Evolutionary conservation across 2,329 filamentous ascomycete species (phyloP), one percentile per base, ranked within the genome.

Genomic region (Acephala macrosclerotiorum): DNA sequence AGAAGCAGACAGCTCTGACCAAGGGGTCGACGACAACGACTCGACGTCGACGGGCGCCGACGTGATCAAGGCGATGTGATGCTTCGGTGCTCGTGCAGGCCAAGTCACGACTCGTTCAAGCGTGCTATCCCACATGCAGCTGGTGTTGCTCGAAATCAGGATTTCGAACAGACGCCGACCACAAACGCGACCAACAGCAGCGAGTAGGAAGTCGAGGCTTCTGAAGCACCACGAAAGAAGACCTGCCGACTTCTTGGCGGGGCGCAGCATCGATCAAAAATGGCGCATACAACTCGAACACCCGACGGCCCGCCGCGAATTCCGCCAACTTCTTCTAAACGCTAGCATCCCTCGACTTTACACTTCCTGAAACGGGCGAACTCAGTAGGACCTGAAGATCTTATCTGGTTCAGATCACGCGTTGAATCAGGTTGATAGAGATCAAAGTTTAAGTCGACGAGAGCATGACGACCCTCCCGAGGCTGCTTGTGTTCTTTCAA

Each of bases 11-110:
- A 29, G 49, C 1, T 14, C 3, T 33, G 49, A 53, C 49, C 22
- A 11, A 25, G 49, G 20, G 18, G 45, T 49, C 45, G 45, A 8
- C 45, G 45, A 49, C 11, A 9, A 20, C 18, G 45, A 25, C 18
- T 11, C 20, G 45, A n/a, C 38, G 20, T 11, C 20, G 45, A n/a
- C 16, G 56, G 20, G 16, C 47, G 29, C 57, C 49, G 60, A n/a
- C n/a, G n/a, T n/a, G n/a, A n/a, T n/a, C n/a, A n/a, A n/a, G n/a
- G 58, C 51, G 51, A 59, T 40, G 67, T 71, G 70, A 72, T 69
- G 59, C 66, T 62, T 62, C 61, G 45, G 35, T 26, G 63, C 36
- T 60, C 61, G 59, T 71, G 70, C 70, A 71, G 67, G 49, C 49
- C 63, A 53, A 61, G 60, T 65, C 65, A 66, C 65, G 66, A 70